phyloP scores from a whole-genome alignment of 2,329 filamentous ascomycete species.

The Colletotrichum plurivorum region DNA sequence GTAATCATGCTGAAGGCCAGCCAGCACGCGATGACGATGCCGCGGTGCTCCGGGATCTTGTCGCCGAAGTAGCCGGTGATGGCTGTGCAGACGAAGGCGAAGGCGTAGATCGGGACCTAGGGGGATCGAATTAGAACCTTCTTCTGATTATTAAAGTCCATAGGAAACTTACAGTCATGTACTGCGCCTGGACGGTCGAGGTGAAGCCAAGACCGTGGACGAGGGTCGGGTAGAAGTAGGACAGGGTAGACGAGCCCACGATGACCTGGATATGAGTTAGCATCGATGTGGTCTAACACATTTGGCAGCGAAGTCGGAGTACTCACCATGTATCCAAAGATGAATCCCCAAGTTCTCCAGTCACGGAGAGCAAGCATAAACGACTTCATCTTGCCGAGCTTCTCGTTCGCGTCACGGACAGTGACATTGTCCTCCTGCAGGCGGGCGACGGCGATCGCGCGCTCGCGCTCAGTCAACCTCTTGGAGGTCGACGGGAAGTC shows the following conservation, averaged over 20 bases:
- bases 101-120: conserved; percentile 64
- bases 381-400: conserved; percentile 6
- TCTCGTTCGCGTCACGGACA: conserved; percentile 71
- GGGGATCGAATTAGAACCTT: not conserved
- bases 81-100: conserved; percentile 64
- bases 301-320: not conserved
- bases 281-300: no score
- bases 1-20: conserved; percentile 56
- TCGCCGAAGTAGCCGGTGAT: conserved; percentile 64
- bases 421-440: conserved; percentile 73
- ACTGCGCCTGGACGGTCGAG: conserved; percentile 58
- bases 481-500: conserved; percentile 77
- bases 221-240: conserved; percentile 68
- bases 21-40: conserved; percentile 63
- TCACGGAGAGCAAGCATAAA: conserved; percentile 13
- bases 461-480: conserved; percentile 71
- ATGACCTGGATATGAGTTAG: conserved; percentile 45
- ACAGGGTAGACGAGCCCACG: conserved; percentile 60
- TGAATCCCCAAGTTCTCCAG: conserved; percentile 24
- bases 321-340: conserved; percentile 22
- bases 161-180: conserved; percentile 47
- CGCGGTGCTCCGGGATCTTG: conserved; percentile 59
- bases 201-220: conserved; percentile 66
- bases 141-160: not conserved
- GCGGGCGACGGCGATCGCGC: conserved; percentile 71